These are phyloP conservation scores for Neurospora tetrasperma DNA, from an alignment of 495 filamentous ascomycete species.

Conservation along the genomic window DNA sequence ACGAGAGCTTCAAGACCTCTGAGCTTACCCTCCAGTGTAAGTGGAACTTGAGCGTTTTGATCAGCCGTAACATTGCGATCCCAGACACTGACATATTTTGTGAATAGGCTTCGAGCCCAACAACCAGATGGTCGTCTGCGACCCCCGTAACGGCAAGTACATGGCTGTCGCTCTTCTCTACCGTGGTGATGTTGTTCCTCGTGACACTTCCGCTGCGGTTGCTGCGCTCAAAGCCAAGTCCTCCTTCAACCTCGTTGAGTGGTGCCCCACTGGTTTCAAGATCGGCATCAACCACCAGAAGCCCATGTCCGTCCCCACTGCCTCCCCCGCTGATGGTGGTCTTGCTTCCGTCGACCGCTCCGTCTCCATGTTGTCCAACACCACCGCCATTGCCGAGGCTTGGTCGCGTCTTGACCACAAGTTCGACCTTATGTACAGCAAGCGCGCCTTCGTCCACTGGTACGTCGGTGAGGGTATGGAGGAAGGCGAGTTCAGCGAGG, in stretches of 20 bases:
- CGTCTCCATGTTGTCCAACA: conserved; percentile 88
- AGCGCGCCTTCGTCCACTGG: conserved; percentile 93
- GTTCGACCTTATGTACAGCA: conserved; percentile 95
- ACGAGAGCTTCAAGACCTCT: conserved; percentile 85
- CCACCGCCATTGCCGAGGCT: conserved; percentile 82
- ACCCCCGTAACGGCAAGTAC: conserved; percentile 87
- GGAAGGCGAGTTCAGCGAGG: conserved; percentile 88
- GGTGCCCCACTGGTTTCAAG: conserved; percentile 96
- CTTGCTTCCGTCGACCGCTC: conserved; percentile 77
- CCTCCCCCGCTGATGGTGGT: conserved; percentile 46
- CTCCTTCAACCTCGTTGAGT: conserved; percentile 88
- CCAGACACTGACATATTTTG: background rate
- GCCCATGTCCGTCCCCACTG: conserved; percentile 65
- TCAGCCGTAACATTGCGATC: background rate
- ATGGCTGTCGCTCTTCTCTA: conserved; percentile 88
- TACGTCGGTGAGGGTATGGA: conserved; percentile 96
- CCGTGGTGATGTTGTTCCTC: conserved; percentile 80
- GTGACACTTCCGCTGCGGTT: conserved; percentile 71
- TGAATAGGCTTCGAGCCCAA: conserved; percentile 71
- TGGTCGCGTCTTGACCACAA: conserved; percentile 86
- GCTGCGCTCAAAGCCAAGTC: conserved; percentile 75
- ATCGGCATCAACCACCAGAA: conserved; percentile 90
- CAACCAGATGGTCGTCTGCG: conserved; percentile 95
- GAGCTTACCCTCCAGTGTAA: conserved; percentile 82
- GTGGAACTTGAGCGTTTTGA: conserved; percentile 11